Percentiles rank a stretch among this genome's conserved stretches.
Evolutionary conservation across 495 filamentous ascomycete genomes (phyloP).

Genomic region (Podospora sp.): DNA sequence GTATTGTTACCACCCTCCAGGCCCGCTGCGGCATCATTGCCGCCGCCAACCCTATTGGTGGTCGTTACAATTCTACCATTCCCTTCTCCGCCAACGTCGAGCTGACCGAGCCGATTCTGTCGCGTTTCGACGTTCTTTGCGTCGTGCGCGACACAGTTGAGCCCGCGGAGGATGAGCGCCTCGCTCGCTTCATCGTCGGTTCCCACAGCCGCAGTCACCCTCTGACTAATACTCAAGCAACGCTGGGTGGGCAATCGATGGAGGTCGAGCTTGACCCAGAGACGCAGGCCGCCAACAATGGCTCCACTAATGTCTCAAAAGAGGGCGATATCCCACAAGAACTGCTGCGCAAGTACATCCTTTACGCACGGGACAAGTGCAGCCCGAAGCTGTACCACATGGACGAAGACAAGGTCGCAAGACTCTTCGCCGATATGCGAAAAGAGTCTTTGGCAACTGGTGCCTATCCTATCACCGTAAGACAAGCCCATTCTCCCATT

Average conservation of each 20-base stretch:
- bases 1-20: conserved; percentile 96
- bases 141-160: conserved; percentile 98
- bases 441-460: conserved; percentile 89
- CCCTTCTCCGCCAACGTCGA: conserved; percentile 96
- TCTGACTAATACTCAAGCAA: conserved; percentile 49
- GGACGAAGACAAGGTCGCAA: conserved; percentile 94
- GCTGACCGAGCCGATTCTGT: conserved; percentile 95
- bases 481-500: conserved; percentile 33
- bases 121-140: conserved; percentile 97
- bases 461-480: conserved; percentile 95
- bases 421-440: conserved; percentile 95
- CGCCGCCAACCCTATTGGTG: conserved; percentile 94
- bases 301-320: conserved; percentile 48
- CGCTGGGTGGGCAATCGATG: conserved; percentile 54
- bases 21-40: conserved; percentile 98
- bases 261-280: conserved; percentile 59
- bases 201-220: conserved; percentile 92
- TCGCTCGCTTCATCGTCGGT: conserved; percentile 93
- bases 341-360: conserved; percentile 92
- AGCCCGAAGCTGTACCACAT: conserved; percentile 95
- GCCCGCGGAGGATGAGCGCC: conserved; percentile 88
- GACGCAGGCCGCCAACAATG: conserved; percentile 20
- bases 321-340: conserved; percentile 89
- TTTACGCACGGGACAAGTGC: conserved; percentile 90
- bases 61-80: conserved; percentile 94